Evolutionary conservation across 1,284 basidiomycete species (phyloP), one percentile per base, ranked within the genome.

Genomic region (Puccinia triticina): DNA sequence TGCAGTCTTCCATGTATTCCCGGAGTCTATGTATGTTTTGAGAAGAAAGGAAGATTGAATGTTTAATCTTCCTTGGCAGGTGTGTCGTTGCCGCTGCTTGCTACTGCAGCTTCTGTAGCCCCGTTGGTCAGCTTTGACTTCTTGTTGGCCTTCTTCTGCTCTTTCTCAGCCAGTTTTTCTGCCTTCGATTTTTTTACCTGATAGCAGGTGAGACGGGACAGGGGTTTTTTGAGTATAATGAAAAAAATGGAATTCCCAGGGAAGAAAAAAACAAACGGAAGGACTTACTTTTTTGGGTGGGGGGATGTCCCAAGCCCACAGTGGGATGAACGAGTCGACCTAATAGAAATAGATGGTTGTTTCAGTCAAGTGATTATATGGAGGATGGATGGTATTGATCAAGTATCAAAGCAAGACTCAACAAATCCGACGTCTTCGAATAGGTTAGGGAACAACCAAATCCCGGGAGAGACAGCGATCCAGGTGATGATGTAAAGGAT

Each of bases 341-440:
- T 97, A 85, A 43, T 57, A 14, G 61, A 57, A 26, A 26, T 55
- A 82, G 66, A 29, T 55, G 2, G 32, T 50, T 10, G 43, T 53
- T 72, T 72, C 16, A 72, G 69, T 50, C 1, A 46, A 50, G 21
- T 29, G n/a, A 40, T 23, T 46, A 14, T 55, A 40, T 75, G 53
- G 32, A 21, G 8, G 40, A n/a, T 43, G 40, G 29, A 32, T 7
- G 29, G 59, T 37, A 26, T 18, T 23, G 34, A 59, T 29, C 67
- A 57, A 75, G 48, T 21, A 46, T 10, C 18, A 34, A 43, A 14
- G 12, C 34, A n/a, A 23, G 7, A 1, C 14, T 92, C 95, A 86
- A 98, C 96, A 87, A 99, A 97, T 87, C 97, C 96, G 82, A 99
- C 97, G 86, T 99, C 96, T 48, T 96, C 96, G 85, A 99, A 99